Evolutionary conservation across 2,329 filamentous ascomycete species (phyloP).

Genomic region (Pseudopyrenochaeta lycopersici): DNA sequence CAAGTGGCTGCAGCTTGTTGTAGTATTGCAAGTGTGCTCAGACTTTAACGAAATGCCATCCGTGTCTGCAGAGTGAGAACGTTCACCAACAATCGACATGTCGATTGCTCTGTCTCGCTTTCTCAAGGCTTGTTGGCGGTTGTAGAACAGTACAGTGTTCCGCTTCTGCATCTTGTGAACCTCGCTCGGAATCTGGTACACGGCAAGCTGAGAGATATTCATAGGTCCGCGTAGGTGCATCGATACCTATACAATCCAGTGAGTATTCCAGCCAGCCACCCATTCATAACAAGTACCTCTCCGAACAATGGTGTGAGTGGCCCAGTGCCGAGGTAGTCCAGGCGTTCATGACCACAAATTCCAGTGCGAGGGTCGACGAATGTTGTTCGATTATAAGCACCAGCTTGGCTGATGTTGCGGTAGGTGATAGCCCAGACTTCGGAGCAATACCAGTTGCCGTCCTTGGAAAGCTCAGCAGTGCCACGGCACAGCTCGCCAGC

Average conservation of each 20-base stretch:
- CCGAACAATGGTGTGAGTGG: conserved; percentile 73
- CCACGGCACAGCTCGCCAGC: conserved; percentile 45
- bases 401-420: conserved; percentile 65
- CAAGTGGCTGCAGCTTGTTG: conserved; percentile 7
- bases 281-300: conserved; percentile 63
- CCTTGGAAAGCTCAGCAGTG: conserved; percentile 41
- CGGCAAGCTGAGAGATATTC: conserved; percentile 72
- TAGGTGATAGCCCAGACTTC: conserved; percentile 74
- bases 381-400: conserved; percentile 71
- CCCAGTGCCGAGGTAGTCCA: conserved; percentile 67
- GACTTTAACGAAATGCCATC: background rate
- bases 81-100: background rate
- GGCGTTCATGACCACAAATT: conserved; percentile 62
- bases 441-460: conserved; percentile 73
- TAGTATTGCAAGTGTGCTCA: conserved; percentile 11
- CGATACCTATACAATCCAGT: conserved; percentile 65
- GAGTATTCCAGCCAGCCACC: background rate
- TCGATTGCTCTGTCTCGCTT: background rate
- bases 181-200: conserved; percentile 64
- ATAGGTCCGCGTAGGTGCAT: conserved; percentile 77
- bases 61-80: background rate
- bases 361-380: conserved; percentile 66
- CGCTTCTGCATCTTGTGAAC: conserved; percentile 23
- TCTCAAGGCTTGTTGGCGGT: conserved; percentile 17
- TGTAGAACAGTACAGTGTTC: conserved; percentile 28